Evolutionary conservation across 2,329 filamentous ascomycete species (phyloP), one percentile per base, ranked within the genome.

Genomic region (Penicillium sp.): DNA sequence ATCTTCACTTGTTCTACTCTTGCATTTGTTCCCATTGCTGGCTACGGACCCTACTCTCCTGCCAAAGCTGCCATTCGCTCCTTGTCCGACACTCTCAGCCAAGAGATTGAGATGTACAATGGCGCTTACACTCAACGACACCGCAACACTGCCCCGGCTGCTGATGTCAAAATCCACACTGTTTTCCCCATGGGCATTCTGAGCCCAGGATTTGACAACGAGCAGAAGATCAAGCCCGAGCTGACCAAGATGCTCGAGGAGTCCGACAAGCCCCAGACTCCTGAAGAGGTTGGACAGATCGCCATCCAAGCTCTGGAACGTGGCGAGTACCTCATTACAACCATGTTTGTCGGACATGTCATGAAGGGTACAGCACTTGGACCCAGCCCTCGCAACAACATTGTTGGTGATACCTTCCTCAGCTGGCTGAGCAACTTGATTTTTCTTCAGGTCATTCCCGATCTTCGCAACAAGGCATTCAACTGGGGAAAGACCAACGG

Each of bases 41-140:
- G 95, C 26, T 99, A 99, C 75, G 83, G 82, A 0, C 84, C 91
- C 0, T 99, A 99, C 75, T 84, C 87, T 0, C 91, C 93, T 3
- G 82, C 89, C 55, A 99, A 99, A 78, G 87, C 88, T 53, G 95
- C 95, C 1, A 81, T 99, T 64, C 87, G 91, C 56, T 88, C 87
- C 16, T 81, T 99, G 14, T 89, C 90, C 53, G 95, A 99, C 71
- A 88, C 87, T 0, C 80, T 99, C 49, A 86, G 86, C 22, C 90
- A 93, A 70, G 95, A 99, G 76, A 79, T 96, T 44, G 81, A 91
- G 67, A 79, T 97, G 51, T 99, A 98, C 79, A 92, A 93, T 45
- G 88, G 84, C 44, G 80, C 82, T 21, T 76, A 81, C 10, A 72
- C 72, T 33, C 75, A 76, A 31, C 67, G 74, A 35, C 61, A 68